Evolutionary conservation across 495 filamentous ascomycete genomes (phyloP), one percentile per base, ranked within the genome.

Genomic region (Podospora conica): DNA sequence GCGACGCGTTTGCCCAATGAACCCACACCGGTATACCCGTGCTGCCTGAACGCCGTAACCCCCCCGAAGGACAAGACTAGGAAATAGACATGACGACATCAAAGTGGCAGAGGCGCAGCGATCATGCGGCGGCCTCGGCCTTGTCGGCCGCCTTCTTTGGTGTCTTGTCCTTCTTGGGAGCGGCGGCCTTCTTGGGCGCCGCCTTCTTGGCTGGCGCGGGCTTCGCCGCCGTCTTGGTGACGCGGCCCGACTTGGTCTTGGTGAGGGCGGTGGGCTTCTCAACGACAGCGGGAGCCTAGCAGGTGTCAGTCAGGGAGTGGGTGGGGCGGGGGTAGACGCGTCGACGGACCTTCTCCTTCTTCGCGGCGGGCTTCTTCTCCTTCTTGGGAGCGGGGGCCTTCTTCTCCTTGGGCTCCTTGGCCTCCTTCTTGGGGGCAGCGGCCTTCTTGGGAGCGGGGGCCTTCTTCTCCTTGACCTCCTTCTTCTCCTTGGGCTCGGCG

Each of bases 231-330:
- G 78, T 74, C 88, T 96, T 96, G 56, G 91, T 88, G 67, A 96
- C 89, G 65, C 93, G 89, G 20, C 93, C 92, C 22, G 92, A 90
- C 86, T 96, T 96, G 76, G 93, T 96, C 85, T 92, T 96, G 68
- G 84, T 84, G 59, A 92, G 77, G 64, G 89, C 83, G 70, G 90
- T 86, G 68, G 89, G 83, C 80, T 92, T 88, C 31, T 72, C 88
- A 58, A 87, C 86, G 60, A 90, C 83, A 64, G 91, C 90, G 31
- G 79, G 56, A 22, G 15, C 23, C 27, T 25, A 9, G 55, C 6
- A 22, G 11, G 5, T 33, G 31, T 33, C 15, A 33, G 25, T 3
- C 25, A n/a, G n/a, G n/a, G 25, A 29, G 3, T 9, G 8, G 40
- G 40, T 6, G 3, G 6, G 25, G 6, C 25, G 3, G 25, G 1